phyloP scores from a whole-genome alignment of 1,284 basidiomycete species.

The Leccinum subspadiceum region DNA sequence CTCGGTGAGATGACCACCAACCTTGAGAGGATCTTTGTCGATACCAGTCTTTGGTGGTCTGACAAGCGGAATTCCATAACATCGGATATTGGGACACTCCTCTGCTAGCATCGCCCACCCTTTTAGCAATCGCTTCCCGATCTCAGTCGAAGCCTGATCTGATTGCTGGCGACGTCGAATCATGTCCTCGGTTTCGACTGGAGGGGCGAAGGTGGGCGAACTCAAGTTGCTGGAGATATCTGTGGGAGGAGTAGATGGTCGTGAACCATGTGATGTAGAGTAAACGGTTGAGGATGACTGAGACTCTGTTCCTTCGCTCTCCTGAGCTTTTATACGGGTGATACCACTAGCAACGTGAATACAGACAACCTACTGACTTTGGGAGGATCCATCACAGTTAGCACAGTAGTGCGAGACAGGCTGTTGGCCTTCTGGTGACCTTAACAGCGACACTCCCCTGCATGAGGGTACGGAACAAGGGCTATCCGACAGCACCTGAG shows the following conservation, averaged over 20 bases:
- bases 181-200: constrained; percentile 61
- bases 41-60: constrained; percentile 64
- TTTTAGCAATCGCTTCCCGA: constrained; percentile 70
- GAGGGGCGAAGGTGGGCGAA: constrained; percentile 59
- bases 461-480: constrained; percentile 58
- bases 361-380: constrained; percentile 28
- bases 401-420: constrained; percentile 57
- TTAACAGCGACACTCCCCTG: constrained; percentile 58
- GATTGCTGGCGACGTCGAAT: constrained; percentile 73
- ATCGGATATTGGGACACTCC: constrained; percentile 66
- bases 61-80: constrained; percentile 73
- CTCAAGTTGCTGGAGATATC: constrained; percentile 60
- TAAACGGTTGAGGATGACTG: constrained; percentile 45
- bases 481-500: constrained; percentile 64
- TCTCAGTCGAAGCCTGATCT: constrained; percentile 73
- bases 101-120: constrained; percentile 86
- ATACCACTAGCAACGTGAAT: constrained; percentile 4
- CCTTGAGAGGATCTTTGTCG: constrained; percentile 64
- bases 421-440: constrained; percentile 54
- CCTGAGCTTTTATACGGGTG: constrained; percentile 23
- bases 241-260: constrained; percentile 71
- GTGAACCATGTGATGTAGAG: constrained; percentile 50
- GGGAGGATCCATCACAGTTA: constrained; percentile 49
- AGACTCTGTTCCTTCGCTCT: constrained; percentile 25
- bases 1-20: constrained; percentile 26